Percentiles rank a stretch among this genome's conserved stretches.
These are phyloP conservation scores for Candida sp. DNA, from an alignment of 1,139 yeast species.

Conservation along the genomic window DNA sequence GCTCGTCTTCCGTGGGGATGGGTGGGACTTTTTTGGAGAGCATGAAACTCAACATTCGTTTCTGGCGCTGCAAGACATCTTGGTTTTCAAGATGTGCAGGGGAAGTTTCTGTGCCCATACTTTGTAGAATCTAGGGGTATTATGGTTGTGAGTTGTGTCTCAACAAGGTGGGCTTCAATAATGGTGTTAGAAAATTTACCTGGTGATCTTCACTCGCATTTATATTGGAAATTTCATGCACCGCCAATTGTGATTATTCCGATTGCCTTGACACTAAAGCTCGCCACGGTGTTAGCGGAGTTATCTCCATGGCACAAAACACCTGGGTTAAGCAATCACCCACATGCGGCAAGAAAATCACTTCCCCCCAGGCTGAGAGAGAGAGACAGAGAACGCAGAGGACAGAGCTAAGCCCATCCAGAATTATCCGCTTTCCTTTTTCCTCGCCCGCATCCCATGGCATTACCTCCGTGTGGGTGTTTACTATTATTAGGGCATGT, in stretches of 20 bases:
- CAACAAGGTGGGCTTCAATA: neutral
- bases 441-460: too few species aligned
- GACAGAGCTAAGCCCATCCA: neutral
- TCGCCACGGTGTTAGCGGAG: neutral
- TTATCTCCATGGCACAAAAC: neutral
- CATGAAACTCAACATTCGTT: slow-evolving; percentile 32
- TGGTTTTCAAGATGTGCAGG: slow-evolving; percentile 12
- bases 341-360: neutral
- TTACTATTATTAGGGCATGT: too few species aligned
- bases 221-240: neutral
- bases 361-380: too few species aligned
- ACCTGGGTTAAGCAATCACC: too few species aligned
- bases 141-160: neutral
- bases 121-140: neutral
- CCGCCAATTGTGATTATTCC: too few species aligned
- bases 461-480: too few species aligned
- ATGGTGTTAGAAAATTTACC: neutral
- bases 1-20: slow-evolving; percentile 41
- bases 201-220: neutral
- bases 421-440: neutral
- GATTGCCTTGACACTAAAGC: too few species aligned
- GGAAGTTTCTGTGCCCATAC: neutral
- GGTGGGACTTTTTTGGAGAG: slow-evolving; percentile 41
- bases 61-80: slow-evolving; percentile 24
- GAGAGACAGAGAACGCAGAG: too few species aligned